Percentiles rank a stretch among this genome's conserved stretches.
Conservation (phyloP, 2,329 filamentous ascomycete species). For the Colletotrichum paranaense region DNA sequence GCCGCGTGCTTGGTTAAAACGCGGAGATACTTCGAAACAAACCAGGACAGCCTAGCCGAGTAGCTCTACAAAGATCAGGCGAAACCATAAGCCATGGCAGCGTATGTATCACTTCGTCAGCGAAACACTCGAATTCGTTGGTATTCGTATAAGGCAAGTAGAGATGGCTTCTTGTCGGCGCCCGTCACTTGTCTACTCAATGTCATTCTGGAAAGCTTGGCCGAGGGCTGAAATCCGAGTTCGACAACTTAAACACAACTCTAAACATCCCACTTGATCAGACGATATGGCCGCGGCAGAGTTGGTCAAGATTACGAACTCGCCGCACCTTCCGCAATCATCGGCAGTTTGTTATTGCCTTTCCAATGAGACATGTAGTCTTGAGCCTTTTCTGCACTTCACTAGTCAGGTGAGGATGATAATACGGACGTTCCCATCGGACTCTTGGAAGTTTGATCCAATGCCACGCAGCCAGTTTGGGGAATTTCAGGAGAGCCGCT, state of each 20-base stretch:
- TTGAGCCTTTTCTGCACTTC: not conserved
- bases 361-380: no score
- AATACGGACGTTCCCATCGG: slow-evolving; percentile 24
- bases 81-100: slow-evolving; percentile 1
- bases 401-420: not conserved
- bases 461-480: not conserved
- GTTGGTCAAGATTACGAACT: not conserved
- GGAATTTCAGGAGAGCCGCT: slow-evolving; percentile 17
- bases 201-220: not conserved
- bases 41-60: not conserved
- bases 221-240: not conserved
- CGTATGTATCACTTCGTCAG: not conserved
- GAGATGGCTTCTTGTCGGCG: not conserved
- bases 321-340: not conserved
- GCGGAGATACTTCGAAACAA: not conserved
- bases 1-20: not conserved
- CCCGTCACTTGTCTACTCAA: not conserved
- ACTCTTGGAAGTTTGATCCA: not conserved
- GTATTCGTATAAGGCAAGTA: slow-evolving; percentile 5
- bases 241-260: not conserved
- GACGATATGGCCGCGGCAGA: not conserved
- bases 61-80: not conserved
- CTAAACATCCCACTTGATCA: not conserved
- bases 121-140: not conserved
- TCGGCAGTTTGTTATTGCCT: not conserved